A percentile compares a stretch with the other conserved stretches of the same genome.
These are phyloP conservation scores for Saccharomyces mikatae DNA, from an alignment of 805 yeast species.

Conservation along the genomic window DNA sequence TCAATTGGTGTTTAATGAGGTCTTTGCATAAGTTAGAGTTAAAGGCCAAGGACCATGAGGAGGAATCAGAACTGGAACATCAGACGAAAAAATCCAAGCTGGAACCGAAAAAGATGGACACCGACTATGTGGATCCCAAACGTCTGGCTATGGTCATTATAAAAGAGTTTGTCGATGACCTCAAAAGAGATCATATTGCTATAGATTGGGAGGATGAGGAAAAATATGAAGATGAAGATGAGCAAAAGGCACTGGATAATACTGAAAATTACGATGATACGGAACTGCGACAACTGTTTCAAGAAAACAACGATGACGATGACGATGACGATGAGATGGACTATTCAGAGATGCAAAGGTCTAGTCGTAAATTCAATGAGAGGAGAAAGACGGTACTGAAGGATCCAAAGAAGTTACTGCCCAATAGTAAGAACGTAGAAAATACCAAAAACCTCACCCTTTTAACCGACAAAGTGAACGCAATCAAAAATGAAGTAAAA, in stretches of 20 bases:
- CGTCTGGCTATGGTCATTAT: slow-evolving; percentile 19
- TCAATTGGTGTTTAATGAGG: slow-evolving; percentile 28
- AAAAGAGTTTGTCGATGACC: slow-evolving; percentile 26
- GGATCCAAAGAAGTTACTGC: slow-evolving; percentile 9
- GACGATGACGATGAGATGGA: neutral
- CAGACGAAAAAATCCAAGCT: neutral
- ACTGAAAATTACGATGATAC: slow-evolving; percentile 7
- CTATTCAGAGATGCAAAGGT: neutral
- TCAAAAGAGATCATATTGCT: slow-evolving; percentile 19
- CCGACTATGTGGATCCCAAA: slow-evolving; percentile 14
- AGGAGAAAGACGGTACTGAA: neutral
- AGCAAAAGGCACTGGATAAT: slow-evolving; percentile 9
- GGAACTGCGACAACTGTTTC: slow-evolving; percentile 8
- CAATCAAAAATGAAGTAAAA: slow-evolving; percentile 18
- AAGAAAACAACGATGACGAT: slow-evolving; percentile 12
- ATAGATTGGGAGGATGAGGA: slow-evolving; percentile 27
- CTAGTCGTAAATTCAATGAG: neutral
- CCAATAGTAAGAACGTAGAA: slow-evolving; percentile 27
- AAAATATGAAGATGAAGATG: slow-evolving; percentile 12
- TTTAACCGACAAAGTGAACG: slow-evolving; percentile 17
- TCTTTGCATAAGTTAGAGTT: slow-evolving; percentile 15
- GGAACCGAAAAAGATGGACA: neutral
- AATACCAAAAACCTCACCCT: slow-evolving; percentile 21
- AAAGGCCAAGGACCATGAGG: slow-evolving; percentile 2
- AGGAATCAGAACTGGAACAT: neutral